Evolutionary conservation across 768 basidiomycete species (phyloP).

Genomic region (Leccinellum rugosiceps): DNA sequence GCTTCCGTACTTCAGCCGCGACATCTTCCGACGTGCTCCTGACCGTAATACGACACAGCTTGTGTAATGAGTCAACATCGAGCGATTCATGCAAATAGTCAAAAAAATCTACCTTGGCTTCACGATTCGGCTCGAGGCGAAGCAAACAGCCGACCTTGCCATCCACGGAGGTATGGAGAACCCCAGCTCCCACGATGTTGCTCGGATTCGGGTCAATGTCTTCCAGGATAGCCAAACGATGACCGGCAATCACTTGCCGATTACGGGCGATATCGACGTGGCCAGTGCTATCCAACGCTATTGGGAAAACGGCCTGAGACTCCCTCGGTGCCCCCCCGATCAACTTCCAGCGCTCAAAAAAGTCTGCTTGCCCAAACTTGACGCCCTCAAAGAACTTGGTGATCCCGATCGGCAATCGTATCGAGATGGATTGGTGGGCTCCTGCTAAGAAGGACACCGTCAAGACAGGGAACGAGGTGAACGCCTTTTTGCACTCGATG

Average conservation of each 20-base stretch:
- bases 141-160: constrained; percentile 96
- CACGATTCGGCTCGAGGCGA: constrained; percentile 90
- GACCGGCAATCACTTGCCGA: constrained; percentile 73
- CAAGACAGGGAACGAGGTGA: constrained; percentile 72
- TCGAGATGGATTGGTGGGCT: constrained; percentile 79
- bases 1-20: constrained; percentile 62
- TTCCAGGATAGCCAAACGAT: constrained; percentile 71
- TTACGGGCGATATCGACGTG: constrained; percentile 75
- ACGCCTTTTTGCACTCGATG: constrained; percentile 90
- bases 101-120: constrained; percentile 72
- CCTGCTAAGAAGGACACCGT: constrained; percentile 91
- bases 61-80: constrained; percentile 3
- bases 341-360: constrained; percentile 98
- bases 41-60: constrained; percentile 92
- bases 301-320: constrained; percentile 83
- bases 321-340: constrained; percentile 96
- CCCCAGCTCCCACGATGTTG: constrained; percentile 94
- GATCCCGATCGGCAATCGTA: constrained; percentile 82
- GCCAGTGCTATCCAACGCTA: constrained; percentile 61
- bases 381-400: constrained; percentile 95
- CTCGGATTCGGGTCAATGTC: constrained; percentile 92
- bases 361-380: constrained; percentile 75
- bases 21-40: constrained; percentile 95
- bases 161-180: constrained; percentile 84
- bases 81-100: neutral